Conservation (phyloP, 805 yeast genomes). For the Wickerhamomyces xylosicus region DNA sequence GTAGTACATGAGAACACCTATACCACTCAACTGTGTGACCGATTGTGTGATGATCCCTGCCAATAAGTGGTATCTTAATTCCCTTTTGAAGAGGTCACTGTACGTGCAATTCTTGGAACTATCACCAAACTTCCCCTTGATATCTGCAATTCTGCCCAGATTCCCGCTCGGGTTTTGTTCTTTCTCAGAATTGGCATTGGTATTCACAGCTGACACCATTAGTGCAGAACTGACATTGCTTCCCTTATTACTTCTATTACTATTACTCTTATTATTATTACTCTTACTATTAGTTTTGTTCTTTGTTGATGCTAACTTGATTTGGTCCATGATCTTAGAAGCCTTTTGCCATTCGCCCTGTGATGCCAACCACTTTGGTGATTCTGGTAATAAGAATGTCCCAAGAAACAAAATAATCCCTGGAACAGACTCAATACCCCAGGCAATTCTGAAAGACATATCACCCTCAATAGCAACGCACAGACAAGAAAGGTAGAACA, state of each 20-base stretch:
- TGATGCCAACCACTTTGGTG: conserved; percentile 46
- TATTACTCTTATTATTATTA: not conserved
- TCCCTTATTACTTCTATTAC: not conserved
- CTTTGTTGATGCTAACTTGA: conserved; percentile 7
- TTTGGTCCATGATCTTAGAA: conserved; percentile 17
- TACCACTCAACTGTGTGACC: conserved; percentile 35
- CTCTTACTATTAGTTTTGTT: conserved; percentile 3
- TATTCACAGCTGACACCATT: too few relatives aligned
- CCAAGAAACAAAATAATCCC: conserved; percentile 32
- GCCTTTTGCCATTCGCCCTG: conserved; percentile 28
- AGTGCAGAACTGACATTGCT: not conserved
- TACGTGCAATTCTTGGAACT: conserved; percentile 21
- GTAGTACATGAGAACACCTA: conserved; percentile 32
- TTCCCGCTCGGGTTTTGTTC: conserved; percentile 2
- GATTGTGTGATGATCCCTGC: conserved; percentile 30
- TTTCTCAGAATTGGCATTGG: not conserved
- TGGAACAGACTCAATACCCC: conserved; percentile 53
- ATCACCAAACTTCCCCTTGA: conserved; percentile 12
- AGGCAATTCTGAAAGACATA: conserved; percentile 49
- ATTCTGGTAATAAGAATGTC: conserved; percentile 36
- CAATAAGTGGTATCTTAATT: conserved; percentile 24
- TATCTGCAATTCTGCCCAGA: conserved; percentile 16
- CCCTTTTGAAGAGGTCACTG: conserved; percentile 23
- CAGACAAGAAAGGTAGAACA: conserved; percentile 39
- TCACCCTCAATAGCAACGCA: conserved; percentile 32